Evolutionary conservation across 192 early-diverging fungal species (phyloP), one percentile per base, ranked within the genome.

Genomic region (Backusella parvicylindrica): DNA sequence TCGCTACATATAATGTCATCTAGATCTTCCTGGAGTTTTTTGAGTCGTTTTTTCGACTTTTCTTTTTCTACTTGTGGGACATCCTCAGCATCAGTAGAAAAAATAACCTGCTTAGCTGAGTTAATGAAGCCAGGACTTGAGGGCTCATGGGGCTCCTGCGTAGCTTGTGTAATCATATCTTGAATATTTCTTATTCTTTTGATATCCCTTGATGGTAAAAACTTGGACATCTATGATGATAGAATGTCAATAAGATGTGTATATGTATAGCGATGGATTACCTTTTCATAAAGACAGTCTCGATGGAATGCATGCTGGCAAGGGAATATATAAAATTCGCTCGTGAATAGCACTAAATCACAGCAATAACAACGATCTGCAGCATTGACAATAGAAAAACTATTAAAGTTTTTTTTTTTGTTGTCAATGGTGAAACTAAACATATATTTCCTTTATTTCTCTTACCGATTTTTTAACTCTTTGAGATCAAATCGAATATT

Each of bases 231-330:
- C 68, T 70, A 70, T 13, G 0, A n/a, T 64, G 70, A 35, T 12
- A 60, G 11, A 12, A 9, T 28, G 26, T 60, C 28, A 60, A 28
- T 12, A 2, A 9, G 3, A 26, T 50, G 13, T 23, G 3, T n/a
- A 15, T 37, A 21, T 37, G 18, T 12, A 9, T 64, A 1, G 2
- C 38, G n/a, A 38, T 23, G 35, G n/a, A 33, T 70, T 87, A 95
- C 93, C 71, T 84, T 84, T 49, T 89, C 83, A 33, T 92, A 92
- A 53, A 99, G 79, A 79, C 96, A 99, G 74, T 98, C 95, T 15
- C 93, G 87, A 81, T 99, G 98, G 85, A 96, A 97, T 2, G 91
- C 89, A 79, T 98, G 97, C 72, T 95, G 92, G 75, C 98, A 99
- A 2, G 96, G 96, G 71, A 98, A 99, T 30, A 96, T 90, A 71